Evolutionary conservation across 768 basidiomycete genomes (phyloP).

Genomic region (Saitozyma podzolica): DNA sequence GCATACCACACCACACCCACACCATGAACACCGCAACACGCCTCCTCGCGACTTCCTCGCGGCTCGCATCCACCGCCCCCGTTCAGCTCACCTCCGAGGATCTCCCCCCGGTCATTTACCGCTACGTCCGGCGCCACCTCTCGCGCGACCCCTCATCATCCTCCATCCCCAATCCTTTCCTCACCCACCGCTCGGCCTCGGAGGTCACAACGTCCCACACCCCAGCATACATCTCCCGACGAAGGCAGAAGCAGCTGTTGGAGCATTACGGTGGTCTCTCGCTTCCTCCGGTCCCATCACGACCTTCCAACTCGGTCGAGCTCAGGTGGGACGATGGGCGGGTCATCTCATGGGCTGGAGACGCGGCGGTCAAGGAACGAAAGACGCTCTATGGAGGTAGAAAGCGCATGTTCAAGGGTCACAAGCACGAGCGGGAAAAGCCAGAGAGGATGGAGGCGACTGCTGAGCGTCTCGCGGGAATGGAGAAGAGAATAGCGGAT

Average conservation of each 20-base stretch:
- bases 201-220: constrained; percentile 6
- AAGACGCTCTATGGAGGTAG: constrained; percentile 32
- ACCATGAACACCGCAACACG: constrained; percentile 22
- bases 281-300: constrained; percentile 14
- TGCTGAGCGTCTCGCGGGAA: constrained; percentile 38
- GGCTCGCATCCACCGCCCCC: constrained; percentile 4
- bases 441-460: constrained; percentile 32
- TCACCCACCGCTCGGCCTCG: constrained; percentile 14
- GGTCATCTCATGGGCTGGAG: constrained; percentile 26
- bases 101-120: constrained; percentile 29
- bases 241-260: constrained; percentile 36
- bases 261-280: constrained; percentile 17
- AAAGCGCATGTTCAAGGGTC: constrained; percentile 44
- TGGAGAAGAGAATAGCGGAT: constrained; percentile 45
- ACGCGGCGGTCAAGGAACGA: constrained; percentile 10
- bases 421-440: constrained; percentile 41
- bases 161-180: constrained; percentile 33
- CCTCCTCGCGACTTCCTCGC: constrained; percentile 6
- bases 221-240: constrained; percentile 28
- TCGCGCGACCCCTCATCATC: neutral
- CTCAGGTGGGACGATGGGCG: constrained; percentile 10
- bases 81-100: constrained; percentile 15
- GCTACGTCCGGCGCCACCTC: constrained; percentile 21
- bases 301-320: constrained; percentile 5
- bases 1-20: neutral